phyloP scores from a whole-genome alignment of 164 flowering plant species.

The Umbellularia californica region DNA sequence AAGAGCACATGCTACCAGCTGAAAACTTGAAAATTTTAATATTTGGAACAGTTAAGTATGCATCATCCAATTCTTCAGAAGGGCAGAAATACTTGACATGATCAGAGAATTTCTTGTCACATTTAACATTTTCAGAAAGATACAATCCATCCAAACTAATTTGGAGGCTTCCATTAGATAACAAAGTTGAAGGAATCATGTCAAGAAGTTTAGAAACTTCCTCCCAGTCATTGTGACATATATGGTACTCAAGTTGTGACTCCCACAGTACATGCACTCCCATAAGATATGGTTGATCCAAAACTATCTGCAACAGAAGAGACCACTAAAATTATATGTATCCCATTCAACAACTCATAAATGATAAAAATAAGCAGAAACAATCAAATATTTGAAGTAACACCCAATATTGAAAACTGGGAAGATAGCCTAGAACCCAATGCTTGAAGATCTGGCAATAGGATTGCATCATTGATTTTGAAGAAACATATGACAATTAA shows the following conservation, averaged over 20 bases:
- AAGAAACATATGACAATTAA: too few relatives aligned
- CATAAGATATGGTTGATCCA: slow-evolving; percentile 75
- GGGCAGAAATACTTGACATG: slow-evolving; percentile 42
- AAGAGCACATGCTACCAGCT: slow-evolving; percentile 43
- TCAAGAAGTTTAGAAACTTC: slow-evolving; percentile 69
- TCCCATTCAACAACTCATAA: not conserved
- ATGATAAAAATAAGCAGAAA: not conserved
- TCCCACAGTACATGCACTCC: slow-evolving; percentile 82
- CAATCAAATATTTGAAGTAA: slow-evolving; percentile 3
- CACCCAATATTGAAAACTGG: not conserved
- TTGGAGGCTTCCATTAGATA: slow-evolving; percentile 60
- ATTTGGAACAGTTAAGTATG: slow-evolving; percentile 52
- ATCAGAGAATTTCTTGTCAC: slow-evolving; percentile 28
- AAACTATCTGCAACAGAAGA: slow-evolving; percentile 55
- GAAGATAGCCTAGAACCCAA: too few relatives aligned
- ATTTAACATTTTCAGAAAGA: slow-evolving; percentile 29
- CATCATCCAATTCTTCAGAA: slow-evolving; percentile 63
- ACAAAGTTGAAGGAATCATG: slow-evolving; percentile 51
- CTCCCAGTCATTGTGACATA: slow-evolving; percentile 76
- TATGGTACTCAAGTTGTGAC: slow-evolving; percentile 80
- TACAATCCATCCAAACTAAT: slow-evolving; percentile 52
- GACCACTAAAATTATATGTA: not conserved
- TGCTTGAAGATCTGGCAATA: not conserved
- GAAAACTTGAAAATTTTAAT: slow-evolving; percentile 50
- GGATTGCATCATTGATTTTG: not conserved